These are phyloP conservation scores for Chenopodium album DNA, from an alignment of 148 eudicot species.

Conservation along the genomic window DNA sequence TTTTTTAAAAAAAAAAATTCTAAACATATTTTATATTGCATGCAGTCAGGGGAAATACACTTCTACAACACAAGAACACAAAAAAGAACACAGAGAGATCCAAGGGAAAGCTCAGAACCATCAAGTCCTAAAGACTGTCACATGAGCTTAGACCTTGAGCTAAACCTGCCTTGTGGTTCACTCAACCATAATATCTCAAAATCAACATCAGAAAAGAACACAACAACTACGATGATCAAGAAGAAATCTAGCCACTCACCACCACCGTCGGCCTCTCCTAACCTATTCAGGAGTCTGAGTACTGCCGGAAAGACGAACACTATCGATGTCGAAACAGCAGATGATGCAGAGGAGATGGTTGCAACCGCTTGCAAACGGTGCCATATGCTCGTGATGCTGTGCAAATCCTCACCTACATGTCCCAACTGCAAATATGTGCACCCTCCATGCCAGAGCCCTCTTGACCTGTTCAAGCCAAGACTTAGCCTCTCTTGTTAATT, in stretches of 20 bases:
- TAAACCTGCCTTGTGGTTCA: slow-evolving; percentile 74
- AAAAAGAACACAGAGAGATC: slow-evolving; percentile 62
- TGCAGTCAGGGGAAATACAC: slow-evolving; percentile 72
- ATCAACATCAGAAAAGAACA: slow-evolving; percentile 18
- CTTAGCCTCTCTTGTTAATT: slow-evolving; percentile 58
- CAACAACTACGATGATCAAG: slow-evolving; percentile 3
- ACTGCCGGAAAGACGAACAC: slow-evolving; percentile 12
- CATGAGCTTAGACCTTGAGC: slow-evolving; percentile 89
- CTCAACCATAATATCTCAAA: slow-evolving; percentile 20
- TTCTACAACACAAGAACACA: slow-evolving; percentile 79
- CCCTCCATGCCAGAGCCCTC: slow-evolving; percentile 50
- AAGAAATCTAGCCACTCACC: slow-evolving; percentile 22
- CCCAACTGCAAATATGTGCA: slow-evolving; percentile 93
- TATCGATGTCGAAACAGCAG: not conserved
- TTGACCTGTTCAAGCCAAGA: slow-evolving; percentile 40
- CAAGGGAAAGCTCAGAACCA: slow-evolving; percentile 51
- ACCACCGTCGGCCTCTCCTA: slow-evolving; percentile 11
- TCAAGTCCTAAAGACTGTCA: slow-evolving; percentile 32
- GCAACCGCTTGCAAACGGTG: slow-evolving; percentile 81
- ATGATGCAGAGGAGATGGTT: slow-evolving; percentile 52
- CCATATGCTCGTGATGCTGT: slow-evolving; percentile 88
- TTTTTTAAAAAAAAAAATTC: too few species aligned
- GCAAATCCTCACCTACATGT: slow-evolving; percentile 79
- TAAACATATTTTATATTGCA: slow-evolving; percentile 6
- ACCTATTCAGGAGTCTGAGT: slow-evolving; percentile 10